A percentile compares a stretch with the other conserved stretches of the same genome.
phyloP scores from a whole-genome alignment of 176 grass and related monocot genomes.

The Areca catechu region DNA sequence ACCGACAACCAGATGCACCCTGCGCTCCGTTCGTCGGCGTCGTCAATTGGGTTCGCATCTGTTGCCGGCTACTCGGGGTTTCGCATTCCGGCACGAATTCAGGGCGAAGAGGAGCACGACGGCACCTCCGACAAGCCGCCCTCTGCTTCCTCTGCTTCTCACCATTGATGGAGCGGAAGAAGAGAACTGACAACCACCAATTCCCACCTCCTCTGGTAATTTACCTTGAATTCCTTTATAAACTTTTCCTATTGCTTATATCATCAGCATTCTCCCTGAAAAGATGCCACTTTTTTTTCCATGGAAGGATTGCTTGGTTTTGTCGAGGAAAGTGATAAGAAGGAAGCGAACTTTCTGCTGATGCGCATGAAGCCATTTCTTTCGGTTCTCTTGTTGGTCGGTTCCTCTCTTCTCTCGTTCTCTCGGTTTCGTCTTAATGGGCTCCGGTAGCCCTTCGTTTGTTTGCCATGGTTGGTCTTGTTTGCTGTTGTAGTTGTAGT shows the following conservation, averaged over 20 bases:
- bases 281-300: conserved; percentile 6
- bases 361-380: conserved; percentile 7
- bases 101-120: conserved; percentile 87
- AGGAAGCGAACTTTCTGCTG: not conserved
- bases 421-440: conserved; percentile 44
- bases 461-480: conserved; percentile 32
- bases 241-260: not conserved
- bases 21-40: conserved; percentile 34
- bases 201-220: not conserved
- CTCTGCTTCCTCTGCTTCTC: conserved; percentile 47
- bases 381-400: conserved; percentile 26
- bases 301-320: conserved; percentile 14
- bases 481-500: conserved; percentile 27
- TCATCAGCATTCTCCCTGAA: conserved; percentile 2
- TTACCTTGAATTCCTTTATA: not conserved
- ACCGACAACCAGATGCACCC: conserved; percentile 51
- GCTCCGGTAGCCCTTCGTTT: conserved; percentile 16
- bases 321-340: not conserved
- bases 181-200: conserved; percentile 25
- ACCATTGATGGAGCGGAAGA: conserved; percentile 54
- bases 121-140: conserved; percentile 65
- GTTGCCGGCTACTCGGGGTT: conserved; percentile 65
- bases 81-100: conserved; percentile 71
- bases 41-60: conserved; percentile 50
- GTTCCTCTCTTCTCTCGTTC: conserved; percentile 25